Base-by-base conservation (phyloP, 768 basidiomycete species). In the Boletus sp. region DNA sequence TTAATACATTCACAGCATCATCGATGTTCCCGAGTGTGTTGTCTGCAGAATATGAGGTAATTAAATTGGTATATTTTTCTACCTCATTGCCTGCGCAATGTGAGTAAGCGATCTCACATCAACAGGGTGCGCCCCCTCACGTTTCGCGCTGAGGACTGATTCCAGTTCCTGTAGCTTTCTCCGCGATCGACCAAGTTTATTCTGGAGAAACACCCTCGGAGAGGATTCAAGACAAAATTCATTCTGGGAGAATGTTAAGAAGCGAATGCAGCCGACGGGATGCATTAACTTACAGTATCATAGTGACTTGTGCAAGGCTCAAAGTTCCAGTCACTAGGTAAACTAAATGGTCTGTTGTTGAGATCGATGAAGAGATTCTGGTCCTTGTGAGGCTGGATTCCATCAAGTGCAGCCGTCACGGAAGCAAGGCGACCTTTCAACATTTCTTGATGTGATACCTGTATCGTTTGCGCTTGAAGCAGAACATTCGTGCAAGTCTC, bases 171-270 rank as follows among this genome's bases (percentile, higher is more conserved):
- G 64, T n/a, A 89, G 64, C 71, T 88, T 90, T 33, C 68, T 73
- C 51, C 81, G 78, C 53, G 79, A 82, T 53, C 77, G 79, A 47
- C 72, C 71, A 25, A 92, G 77, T 58, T 85, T 88, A 67, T 93
- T 93, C 72, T 93, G 91, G 21, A 93, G 74, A 65, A 88, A 83
- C 2, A 90, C 77, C 69, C 89, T 92, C 1, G 91, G 84, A 8
- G 79, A 80, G 21, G 80, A 72, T 34, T 92, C 91, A 13, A 85
- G 68, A 63, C 74, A 84, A 70, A 91, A 79, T 7, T 77, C 80
- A 38, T 57, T 47, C 65, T 68, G 29, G 17, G 23, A 56, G 17
- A 38, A 52, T 30, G 45, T 53, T 10, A 46, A 30, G 42, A 55
- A 48, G 27, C 45, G 33, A 40, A 39, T 40, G 40, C 14, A 46